Base-by-base conservation (phyloP, 2,329 filamentous ascomycete genomes). In the Talaromyces funiculosus region DNA sequence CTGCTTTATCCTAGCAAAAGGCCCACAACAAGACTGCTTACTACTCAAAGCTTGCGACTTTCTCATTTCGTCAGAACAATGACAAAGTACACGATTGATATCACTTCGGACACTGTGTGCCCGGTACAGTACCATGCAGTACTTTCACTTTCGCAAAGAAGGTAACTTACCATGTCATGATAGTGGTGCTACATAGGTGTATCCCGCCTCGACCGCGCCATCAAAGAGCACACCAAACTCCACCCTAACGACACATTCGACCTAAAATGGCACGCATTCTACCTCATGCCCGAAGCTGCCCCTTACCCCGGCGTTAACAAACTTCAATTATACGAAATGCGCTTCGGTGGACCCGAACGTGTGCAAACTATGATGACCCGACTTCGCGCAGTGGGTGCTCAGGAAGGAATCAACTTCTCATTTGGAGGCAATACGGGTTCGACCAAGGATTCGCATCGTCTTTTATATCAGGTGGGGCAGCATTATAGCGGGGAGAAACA, bases 101-200 rank as follows among this genome's bases (percentile, higher is more conserved):
- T 91, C 70, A 85, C 92, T 61, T 90, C 84, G n/a, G 92, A 96
- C 76, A 89, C 86, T 2, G 84, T 94, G 67, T 95, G 90, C 72
- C 89, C 90, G 68, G 51, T 54, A 54, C 20, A 8, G n/a, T n/a
- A 24, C 18, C 4, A n/a, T n/a, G n/a, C n/a, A n/a, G n/a, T n/a
- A n/a, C 9, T 10, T 16, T n/a, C 45, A 49, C 7, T 38, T 14
- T 53, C 20, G 18, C 20, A 37, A 24, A 37, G 20, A 6, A 33
- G 3, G 24, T 33, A 22, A 37, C 20, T 54, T 7, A 38, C 10
- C 12, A 24, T 38, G n/a, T 26, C 1, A 10, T 3, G 4, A 37
- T 16, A 54, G 51, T 76, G 84, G 82, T 89, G 91, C 80, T 94
- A 92, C 73, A 80, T 95, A 16, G 91, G 90, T 73, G 89, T 90